Evolutionary conservation across 2,329 filamentous ascomycete species (phyloP).

Genomic region (Lomentospora prolificans): DNA sequence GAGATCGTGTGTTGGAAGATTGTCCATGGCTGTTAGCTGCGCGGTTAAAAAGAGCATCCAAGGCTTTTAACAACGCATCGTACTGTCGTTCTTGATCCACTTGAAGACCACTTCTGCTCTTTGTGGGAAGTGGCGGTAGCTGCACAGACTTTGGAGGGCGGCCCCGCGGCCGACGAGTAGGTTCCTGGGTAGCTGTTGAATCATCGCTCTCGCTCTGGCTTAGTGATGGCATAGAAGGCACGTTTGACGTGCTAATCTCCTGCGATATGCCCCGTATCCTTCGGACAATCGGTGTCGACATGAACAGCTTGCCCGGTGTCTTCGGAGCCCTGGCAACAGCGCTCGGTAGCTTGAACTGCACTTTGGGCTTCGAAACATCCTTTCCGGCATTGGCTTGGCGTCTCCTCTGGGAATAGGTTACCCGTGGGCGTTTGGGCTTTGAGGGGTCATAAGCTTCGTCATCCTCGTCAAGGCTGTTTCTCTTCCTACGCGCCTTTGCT

Average conservation of each 20-base stretch:
- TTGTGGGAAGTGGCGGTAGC: not conserved
- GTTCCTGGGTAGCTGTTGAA: not conserved
- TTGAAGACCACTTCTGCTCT: not conserved
- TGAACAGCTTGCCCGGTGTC: conserved; percentile 5
- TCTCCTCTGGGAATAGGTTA: conserved; percentile 5
- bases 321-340: conserved; percentile 1
- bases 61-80: conserved; percentile 8
- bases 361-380: not conserved
- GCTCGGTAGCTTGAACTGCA: not conserved
- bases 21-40: conserved; percentile 5
- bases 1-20: conserved; percentile 17
- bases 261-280: not conserved
- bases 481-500: not conserved
- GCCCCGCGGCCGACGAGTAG: not conserved
- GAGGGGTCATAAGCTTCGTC: conserved; percentile 1
- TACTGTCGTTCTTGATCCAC: conserved; percentile 2
- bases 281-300: conserved; percentile 3
- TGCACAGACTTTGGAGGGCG: not conserved
- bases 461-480: not conserved
- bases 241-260: not conserved
- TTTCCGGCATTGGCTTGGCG: not conserved
- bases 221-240: not conserved
- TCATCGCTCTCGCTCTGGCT: not conserved
- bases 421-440: conserved; percentile 1
- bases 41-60: conserved; percentile 9